These are phyloP conservation scores for Stemphylium beticola DNA, from an alignment of 2,329 filamentous ascomycete species.

Conservation along the genomic window DNA sequence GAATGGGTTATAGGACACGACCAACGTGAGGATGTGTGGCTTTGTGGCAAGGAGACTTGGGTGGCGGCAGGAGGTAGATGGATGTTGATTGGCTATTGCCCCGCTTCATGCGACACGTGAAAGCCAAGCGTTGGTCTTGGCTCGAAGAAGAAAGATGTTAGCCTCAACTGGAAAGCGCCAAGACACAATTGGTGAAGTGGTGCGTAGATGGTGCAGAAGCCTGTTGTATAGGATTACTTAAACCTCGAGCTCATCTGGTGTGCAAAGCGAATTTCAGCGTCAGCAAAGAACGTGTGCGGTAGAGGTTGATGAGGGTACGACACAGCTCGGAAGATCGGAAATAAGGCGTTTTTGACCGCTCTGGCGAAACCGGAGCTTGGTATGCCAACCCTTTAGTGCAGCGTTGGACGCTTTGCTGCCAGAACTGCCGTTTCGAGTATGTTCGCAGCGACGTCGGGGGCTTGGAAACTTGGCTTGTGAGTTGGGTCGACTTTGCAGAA, in stretches of 20 bases:
- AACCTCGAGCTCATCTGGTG: not conserved
- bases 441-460: constrained; percentile 17
- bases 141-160: constrained; percentile 23
- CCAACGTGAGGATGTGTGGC: constrained; percentile 27
- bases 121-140: constrained; percentile 25
- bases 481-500: not conserved
- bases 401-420: constrained; percentile 29
- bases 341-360: constrained; percentile 16
- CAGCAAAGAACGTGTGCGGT: not conserved
- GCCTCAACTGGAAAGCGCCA: constrained; percentile 30
- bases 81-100: constrained; percentile 7
- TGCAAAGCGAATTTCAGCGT: not conserved
- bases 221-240: not conserved
- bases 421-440: constrained; percentile 38
- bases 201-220: constrained; percentile 6
- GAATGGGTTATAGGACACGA: constrained; percentile 25
- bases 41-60: not conserved
- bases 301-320: not conserved
- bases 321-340: constrained; percentile 4
- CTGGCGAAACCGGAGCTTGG: constrained; percentile 36
- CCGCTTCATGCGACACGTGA: constrained; percentile 13
- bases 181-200: constrained; percentile 19
- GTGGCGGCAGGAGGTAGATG: not conserved
- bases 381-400: constrained; percentile 48
- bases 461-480: constrained; percentile 19